phyloP scores from a whole-genome alignment of 2,329 filamentous ascomycete genomes.

The Phyllosticta citribraziliensis region DNA sequence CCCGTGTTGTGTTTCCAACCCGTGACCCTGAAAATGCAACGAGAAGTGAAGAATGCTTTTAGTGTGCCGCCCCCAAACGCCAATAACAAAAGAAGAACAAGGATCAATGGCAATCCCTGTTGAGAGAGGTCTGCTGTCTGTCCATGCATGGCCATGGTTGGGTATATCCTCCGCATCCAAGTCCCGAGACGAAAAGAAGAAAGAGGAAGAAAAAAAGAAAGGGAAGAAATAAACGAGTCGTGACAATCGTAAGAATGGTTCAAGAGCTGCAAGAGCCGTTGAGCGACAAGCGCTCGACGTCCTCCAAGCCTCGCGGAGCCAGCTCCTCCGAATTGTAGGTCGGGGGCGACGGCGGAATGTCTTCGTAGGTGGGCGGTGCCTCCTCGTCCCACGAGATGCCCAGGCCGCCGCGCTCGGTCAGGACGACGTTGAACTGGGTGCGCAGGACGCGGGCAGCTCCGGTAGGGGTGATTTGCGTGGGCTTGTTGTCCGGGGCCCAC shows the following conservation, averaged over 20 bases:
- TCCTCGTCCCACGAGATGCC: conserved; percentile 97
- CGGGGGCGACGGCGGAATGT: conserved; percentile 81
- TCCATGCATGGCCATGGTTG: conserved; percentile 9
- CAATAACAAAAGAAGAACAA: neutral
- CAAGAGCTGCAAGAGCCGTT: neutral
- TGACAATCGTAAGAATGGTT: conserved; percentile 4
- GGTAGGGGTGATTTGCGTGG: conserved; percentile 69
- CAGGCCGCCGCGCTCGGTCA: conserved; percentile 76
- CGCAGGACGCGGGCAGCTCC: conserved; percentile 83
- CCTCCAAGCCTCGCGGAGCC: conserved; percentile 13
- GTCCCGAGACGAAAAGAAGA: neutral
- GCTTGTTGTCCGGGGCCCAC: conserved; percentile 60
- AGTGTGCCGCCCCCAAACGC: neutral
- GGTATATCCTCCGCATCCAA: conserved; percentile 12
- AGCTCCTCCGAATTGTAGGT: conserved; percentile 25
- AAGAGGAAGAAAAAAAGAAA: neutral
- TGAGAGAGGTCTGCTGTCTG: conserved; percentile 1
- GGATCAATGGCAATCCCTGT: neutral
- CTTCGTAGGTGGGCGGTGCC: conserved; percentile 84
- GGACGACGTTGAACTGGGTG: conserved; percentile 76
- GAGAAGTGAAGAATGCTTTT: conserved; percentile 1
- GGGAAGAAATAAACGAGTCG: neutral
- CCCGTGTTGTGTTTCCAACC: neutral
- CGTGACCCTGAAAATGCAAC: neutral
- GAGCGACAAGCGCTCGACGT: conserved; percentile 10